Conservation (phyloP, 371 early-diverging fungal genomes). For the Mortierella sp. region DNA sequence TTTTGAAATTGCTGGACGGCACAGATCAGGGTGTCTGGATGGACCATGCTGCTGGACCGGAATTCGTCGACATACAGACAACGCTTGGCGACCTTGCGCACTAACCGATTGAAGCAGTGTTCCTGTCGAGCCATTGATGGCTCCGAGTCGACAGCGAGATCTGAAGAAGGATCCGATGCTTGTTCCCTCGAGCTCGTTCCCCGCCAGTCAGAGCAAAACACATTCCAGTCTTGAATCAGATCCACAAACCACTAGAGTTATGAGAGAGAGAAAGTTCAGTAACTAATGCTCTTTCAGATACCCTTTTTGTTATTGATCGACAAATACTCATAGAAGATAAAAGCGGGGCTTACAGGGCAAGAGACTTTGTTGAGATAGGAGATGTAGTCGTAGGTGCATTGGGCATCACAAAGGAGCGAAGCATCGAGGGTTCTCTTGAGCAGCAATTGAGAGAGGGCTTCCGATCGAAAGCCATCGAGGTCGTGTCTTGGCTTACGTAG, state of each 20-base stretch:
- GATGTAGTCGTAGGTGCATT: slow-evolving; percentile 45
- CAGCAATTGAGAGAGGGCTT: slow-evolving; percentile 18
- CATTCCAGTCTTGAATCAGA: slow-evolving; percentile 43
- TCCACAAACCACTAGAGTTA: slow-evolving; percentile 35
- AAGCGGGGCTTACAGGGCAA: slow-evolving; percentile 31
- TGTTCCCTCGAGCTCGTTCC: background rate
- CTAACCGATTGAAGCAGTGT: slow-evolving; percentile 45
- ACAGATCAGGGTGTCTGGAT: slow-evolving; percentile 35
- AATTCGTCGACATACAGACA: slow-evolving; percentile 38
- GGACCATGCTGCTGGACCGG: slow-evolving; percentile 29
- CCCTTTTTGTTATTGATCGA: too few species aligned
- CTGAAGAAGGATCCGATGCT: background rate
- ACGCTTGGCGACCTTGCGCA: slow-evolving; percentile 36
- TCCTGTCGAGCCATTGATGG: slow-evolving; percentile 32
- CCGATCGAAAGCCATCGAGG: slow-evolving; percentile 3
- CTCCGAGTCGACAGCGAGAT: background rate
- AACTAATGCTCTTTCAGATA: too few species aligned
- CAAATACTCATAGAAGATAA: too few species aligned
- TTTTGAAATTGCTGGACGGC: slow-evolving; percentile 32
- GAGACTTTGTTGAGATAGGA: slow-evolving; percentile 52
- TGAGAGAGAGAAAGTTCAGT: background rate
- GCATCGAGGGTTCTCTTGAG: slow-evolving; percentile 35
- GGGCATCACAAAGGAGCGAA: slow-evolving; percentile 29
- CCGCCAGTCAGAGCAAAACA: slow-evolving; percentile 40
- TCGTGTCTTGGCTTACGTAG: background rate